Evolutionary conservation across 2,329 filamentous ascomycete genomes (phyloP), one percentile per base, ranked within the genome.

Genomic region (Scytalidium sp.): DNA sequence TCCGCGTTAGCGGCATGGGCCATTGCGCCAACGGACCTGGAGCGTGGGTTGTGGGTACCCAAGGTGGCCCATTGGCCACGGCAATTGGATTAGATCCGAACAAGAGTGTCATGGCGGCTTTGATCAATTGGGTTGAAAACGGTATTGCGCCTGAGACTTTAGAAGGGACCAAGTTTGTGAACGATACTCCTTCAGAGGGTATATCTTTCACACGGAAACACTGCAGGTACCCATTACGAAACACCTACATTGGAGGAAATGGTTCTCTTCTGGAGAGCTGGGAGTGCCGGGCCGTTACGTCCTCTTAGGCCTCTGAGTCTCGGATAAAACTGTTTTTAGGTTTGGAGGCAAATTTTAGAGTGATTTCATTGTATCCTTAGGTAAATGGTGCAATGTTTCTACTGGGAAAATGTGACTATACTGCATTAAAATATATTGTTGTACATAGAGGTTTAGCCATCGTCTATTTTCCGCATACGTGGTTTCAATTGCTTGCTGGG

Each of bases 11-110:
- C 50, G 80, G 78, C 6, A 76, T 79, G 66, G 64, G 60, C 3
- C 79, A 82, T 60, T 82, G 78, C 58, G 59, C 53, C 21, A 67
- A 69, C 3, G 79, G 79, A 13, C 67, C 64, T 1, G 76, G 77
- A 1, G 76, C 76, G 1, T 67, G 64, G 51, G 55, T 56, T 63
- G 55, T 68, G 11, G 64, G 66, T 3, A 65, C 68, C 42, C 29
- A 19, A 15, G 47, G 50, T 32, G 65, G 68, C 3, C 67, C 69
- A 0, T 66, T 71, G 10, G 54, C 51, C 4, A 51, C 46, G 4
- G 45, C 53, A 8, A 47, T 58, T 2, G n/a, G n/a, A n/a, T n/a
- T n/a, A n/a, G n/a, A n/a, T n/a, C n/a, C n/a, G n/a, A n/a, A n/a
- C n/a, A n/a, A n/a, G n/a, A n/a, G n/a, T n/a, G n/a, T n/a, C n/a